Evolutionary conservation across 495 filamentous ascomycete species (phyloP), one percentile per base, ranked within the genome.

Genomic region (Xylaria flabelliformis): DNA sequence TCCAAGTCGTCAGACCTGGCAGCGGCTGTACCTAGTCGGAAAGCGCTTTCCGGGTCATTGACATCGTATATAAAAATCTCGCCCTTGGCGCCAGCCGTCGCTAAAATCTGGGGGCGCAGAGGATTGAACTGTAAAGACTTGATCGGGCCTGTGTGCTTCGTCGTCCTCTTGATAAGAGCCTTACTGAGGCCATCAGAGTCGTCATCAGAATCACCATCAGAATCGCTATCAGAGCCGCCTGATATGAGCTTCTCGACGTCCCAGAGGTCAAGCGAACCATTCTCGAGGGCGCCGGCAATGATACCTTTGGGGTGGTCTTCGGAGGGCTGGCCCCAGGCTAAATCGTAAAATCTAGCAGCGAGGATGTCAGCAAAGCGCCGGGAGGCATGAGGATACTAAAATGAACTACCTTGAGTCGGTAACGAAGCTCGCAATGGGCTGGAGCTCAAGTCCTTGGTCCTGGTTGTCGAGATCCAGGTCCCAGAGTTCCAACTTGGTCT

Each of bases 81-180:
- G 77, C 97, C 96, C 82, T 98, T 97, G 64, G 93, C 90, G 64
- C 96, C 96, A 71, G 92, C 94, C 19, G 95, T 97, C 64, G 95
- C 96, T 71, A 99, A 87, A 62, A 99, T 90, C 75, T 97, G 94
- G 19, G 94, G 91, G 76, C 93, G 90, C 81, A 92, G 89, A n/a
- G 95, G 94, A 84, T 99, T 99, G 87, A 98, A 99, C 82, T 99
- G 94, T 34, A 99, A 88, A 10, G 95, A 90, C 84, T 97, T 98
- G 82, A 98, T 94, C 39, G 97, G 90, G 21, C 95, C 96, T 48
- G 88, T 92, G 79, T 99, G 96, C 81, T 97, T 97, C 55, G 91
- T 91, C n/a, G 93, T 94, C 79, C 92, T 89, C 72, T 94, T 94
- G 76, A 98, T 89, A 76, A 94, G 83, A 9, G 95, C 87, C 72